Evolutionary conservation across 257 asterid genomes (phyloP).

Genomic region (Solanum ahanhuiri): DNA sequence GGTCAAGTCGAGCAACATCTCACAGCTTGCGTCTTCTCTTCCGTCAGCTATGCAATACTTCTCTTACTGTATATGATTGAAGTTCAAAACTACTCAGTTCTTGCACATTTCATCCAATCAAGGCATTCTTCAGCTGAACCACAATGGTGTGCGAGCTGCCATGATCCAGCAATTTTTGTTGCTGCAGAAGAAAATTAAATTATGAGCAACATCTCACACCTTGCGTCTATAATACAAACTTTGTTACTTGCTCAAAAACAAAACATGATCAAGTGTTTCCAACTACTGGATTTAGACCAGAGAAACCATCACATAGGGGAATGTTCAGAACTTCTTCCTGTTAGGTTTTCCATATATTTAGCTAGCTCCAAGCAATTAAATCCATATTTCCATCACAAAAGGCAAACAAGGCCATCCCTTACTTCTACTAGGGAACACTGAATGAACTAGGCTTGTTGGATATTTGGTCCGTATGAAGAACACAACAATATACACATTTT

Average conservation of each 20-base stretch:
- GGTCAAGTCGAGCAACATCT: neutral
- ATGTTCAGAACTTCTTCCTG: neutral
- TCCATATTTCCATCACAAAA: neutral
- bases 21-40: neutral
- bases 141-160: constrained; percentile 76
- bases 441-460: neutral
- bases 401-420: neutral
- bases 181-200: constrained; percentile 25
- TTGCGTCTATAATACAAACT: neutral
- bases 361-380: neutral
- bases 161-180: constrained; percentile 47
- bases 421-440: neutral
- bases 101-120: constrained; percentile 76
- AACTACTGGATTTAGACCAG: neutral
- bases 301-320: neutral
- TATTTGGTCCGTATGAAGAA: neutral
- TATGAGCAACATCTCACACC: neutral
- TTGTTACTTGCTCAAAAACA: neutral
- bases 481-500: neutral
- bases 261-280: neutral
- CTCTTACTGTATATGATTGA: neutral
- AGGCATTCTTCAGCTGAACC: constrained; percentile 59
- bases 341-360: neutral
- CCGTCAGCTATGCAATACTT: neutral
- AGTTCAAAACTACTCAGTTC: constrained; percentile 25